Percentiles rank a stretch among this genome's conserved stretches.
These are phyloP conservation scores for Cystofilobasidium ferigula DNA, from an alignment of 768 basidiomycete genomes.

Conservation along the genomic window DNA sequence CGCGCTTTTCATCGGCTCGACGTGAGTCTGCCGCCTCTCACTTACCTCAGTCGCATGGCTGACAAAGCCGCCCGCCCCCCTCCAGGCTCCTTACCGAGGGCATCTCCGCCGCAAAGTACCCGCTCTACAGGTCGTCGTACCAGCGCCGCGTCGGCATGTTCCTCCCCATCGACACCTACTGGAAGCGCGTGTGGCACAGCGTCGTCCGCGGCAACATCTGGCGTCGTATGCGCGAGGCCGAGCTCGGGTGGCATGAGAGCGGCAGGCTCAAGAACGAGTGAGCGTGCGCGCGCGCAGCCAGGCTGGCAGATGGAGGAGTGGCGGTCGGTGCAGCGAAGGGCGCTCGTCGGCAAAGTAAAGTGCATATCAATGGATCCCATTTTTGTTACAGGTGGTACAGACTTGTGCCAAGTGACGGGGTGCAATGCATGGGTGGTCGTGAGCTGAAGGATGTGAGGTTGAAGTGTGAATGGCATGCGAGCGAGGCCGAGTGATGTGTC, in stretches of 20 bases:
- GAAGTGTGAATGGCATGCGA: no score
- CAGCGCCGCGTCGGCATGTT: conserved; percentile 24
- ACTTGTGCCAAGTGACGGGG: no score
- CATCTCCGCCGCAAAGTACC: conserved; percentile 25
- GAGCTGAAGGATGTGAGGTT: no score
- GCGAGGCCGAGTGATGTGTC: no score
- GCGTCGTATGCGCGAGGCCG: conserved; percentile 10
- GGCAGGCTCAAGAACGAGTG: no score
- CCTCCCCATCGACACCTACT: conserved; percentile 17
- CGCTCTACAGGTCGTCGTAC: conserved; percentile 15
- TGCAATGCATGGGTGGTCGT: no score
- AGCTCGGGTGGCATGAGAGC: conserved; percentile 15
- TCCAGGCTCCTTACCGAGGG: conserved; percentile 18
- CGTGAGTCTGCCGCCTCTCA: neutral
- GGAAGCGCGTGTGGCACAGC: conserved; percentile 7
- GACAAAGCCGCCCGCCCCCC: neutral
- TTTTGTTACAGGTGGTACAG: no score
- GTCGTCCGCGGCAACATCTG: conserved; percentile 4
- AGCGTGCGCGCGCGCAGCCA: no score
- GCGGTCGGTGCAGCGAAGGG: no score
- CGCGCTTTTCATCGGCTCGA: conserved; percentile 21
- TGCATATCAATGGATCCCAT: no score
- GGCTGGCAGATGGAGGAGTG: no score
- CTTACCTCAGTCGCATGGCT: neutral
- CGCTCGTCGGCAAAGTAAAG: no score